Evolutionary conservation across 1,284 basidiomycete genomes (phyloP).

Genomic region (Melampsora americana): DNA sequence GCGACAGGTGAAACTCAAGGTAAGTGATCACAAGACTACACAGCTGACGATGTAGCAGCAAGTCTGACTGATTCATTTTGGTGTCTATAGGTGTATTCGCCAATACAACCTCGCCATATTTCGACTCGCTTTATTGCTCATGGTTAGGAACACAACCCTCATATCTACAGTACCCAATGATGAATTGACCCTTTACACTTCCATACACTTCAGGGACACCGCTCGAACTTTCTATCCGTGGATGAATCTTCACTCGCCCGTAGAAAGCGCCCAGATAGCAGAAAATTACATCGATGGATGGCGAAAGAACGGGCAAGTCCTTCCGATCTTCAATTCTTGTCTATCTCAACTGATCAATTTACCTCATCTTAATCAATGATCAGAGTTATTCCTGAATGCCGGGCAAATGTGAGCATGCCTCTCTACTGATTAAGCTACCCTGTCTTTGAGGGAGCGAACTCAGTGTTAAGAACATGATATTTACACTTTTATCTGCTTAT

Average conservation of each 20-base stretch:
- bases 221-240: slow-evolving; percentile 50
- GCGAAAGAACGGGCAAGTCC: slow-evolving; percentile 24
- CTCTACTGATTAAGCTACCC: no score
- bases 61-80: background rate
- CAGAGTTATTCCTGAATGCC: slow-evolving; percentile 50
- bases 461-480: no score
- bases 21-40: background rate
- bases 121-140: slow-evolving; percentile 49
- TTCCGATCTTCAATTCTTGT: background rate
- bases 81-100: background rate
- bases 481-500: no score
- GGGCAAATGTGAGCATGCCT: slow-evolving; percentile 47
- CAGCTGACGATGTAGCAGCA: background rate
- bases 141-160: background rate
- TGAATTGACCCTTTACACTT: slow-evolving; percentile 8
- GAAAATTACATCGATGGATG: slow-evolving; percentile 51
- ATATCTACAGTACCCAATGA: background rate
- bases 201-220: slow-evolving; percentile 16
- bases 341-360: background rate
- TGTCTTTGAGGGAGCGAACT: no score
- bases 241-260: slow-evolving; percentile 48
- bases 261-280: slow-evolving; percentile 50
- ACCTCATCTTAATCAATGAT: no score
- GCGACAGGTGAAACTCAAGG: slow-evolving; percentile 46
- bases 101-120: slow-evolving; percentile 47